Evolutionary conservation across 768 basidiomycete species (phyloP), one percentile per base, ranked within the genome.

Genomic region (Leucocoprinus sp.): DNA sequence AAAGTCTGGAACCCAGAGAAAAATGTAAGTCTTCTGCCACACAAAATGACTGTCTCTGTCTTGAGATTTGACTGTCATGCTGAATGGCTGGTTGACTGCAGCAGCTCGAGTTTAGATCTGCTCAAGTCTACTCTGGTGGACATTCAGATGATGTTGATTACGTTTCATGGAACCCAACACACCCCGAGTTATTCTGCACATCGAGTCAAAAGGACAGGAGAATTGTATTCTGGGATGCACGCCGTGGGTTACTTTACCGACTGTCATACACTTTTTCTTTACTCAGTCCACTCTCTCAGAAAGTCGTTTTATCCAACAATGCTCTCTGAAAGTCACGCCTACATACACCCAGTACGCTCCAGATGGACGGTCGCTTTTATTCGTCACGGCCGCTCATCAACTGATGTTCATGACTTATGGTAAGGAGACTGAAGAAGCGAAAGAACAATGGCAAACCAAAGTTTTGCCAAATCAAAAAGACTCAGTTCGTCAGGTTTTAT

Each of bases 91-190:
- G 35, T 14, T 12, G 9, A 4, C 9, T 53, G 4, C 31, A 31
- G 4, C 11, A 89, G 85, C 78, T 87, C 70, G 86, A 90, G 36
- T 62, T 73, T 18, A 74, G 86, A 52, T 71, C 79, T 12, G 82
- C 86, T 12, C 65, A 73, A 1, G 65, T 73, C 12, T 86, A 77
- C 47, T 72, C 80, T 0, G 84, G 85, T 17, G 85, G 77, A 5
- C 87, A 89, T 51, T 69, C 74, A 2, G 84, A 86, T 44, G 85
- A 87, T 36, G 81, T 84, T n/a, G 87, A 90, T 54, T 79, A 87
- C 50, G 64, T 89, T 33, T 78, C 84, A 6, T 91, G 87, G 86
- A 87, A 87, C 58, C 87, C 87, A 1, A 84, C 82, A 2, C 86
- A 90, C 53, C 84, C 87, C 3, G 87, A 89, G 29, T 63, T 88